Conservation (phyloP, 441 rosid genomes). For the Mallotus repandus region DNA sequence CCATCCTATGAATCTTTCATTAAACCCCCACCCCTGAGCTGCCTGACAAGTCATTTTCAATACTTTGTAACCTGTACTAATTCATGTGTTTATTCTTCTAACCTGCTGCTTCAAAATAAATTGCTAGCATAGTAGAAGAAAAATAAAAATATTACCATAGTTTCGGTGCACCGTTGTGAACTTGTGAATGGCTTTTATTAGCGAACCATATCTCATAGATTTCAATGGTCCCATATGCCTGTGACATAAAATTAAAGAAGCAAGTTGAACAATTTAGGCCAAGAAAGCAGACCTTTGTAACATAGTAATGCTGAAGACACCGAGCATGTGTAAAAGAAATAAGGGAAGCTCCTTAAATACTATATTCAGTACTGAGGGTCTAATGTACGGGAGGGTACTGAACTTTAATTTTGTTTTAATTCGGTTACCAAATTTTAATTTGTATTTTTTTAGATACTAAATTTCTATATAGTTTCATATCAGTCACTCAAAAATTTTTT, state of each 20-base stretch:
- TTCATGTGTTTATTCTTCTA: not conserved
- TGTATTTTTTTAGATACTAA: too few species aligned
- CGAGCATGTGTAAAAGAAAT: not conserved
- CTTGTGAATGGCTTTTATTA: constrained; percentile 65
- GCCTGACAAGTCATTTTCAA: too few species aligned
- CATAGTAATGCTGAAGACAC: not conserved
- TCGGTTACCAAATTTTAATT: too few species aligned
- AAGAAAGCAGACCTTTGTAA: not conserved
- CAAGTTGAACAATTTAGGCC: constrained; percentile 5
- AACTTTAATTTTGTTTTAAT: too few species aligned
- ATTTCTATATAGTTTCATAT: too few species aligned
- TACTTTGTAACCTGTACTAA: too few species aligned
- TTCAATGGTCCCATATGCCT: constrained; percentile 89
- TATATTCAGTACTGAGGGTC: not conserved
- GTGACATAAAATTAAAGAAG: constrained; percentile 21
- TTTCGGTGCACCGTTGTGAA: constrained; percentile 76
- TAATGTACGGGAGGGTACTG: too few species aligned
- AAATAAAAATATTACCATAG: constrained; percentile 47
- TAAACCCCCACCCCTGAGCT: not conserved
- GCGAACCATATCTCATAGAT: constrained; percentile 61
- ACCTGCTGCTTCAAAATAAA: not conserved
- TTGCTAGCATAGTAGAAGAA: not conserved
- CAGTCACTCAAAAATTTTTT: too few species aligned
- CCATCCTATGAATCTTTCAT: not conserved
- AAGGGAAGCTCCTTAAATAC: not conserved